Conservation (phyloP, 2,329 filamentous ascomycete species). For the Huntiella omanensis region DNA sequence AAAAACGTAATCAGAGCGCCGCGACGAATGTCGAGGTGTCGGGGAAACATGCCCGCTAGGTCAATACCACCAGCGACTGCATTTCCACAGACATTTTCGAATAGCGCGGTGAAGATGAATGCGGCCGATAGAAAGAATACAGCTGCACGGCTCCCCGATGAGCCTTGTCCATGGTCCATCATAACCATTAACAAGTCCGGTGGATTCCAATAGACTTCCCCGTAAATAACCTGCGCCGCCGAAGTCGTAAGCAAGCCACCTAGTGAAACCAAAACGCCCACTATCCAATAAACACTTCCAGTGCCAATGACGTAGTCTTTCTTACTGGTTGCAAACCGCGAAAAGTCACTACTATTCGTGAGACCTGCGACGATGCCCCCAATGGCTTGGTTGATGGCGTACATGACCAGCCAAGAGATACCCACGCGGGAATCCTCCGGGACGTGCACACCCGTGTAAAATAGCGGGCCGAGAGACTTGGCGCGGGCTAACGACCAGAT, state of each 20-base stretch:
- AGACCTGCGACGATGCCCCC: conserved; percentile 16
- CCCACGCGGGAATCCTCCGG: conserved; percentile 12
- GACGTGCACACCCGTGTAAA: conserved; percentile 16
- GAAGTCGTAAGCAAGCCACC: conserved; percentile 15
- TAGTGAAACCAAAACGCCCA: conserved; percentile 16
- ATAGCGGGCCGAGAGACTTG: conserved; percentile 25
- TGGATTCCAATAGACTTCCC: conserved; percentile 12
- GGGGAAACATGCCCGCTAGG: conserved; percentile 15
- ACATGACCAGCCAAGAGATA: conserved; percentile 17
- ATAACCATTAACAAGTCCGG: conserved; percentile 13
- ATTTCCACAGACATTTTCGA: conserved; percentile 17
- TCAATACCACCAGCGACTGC: conserved; percentile 17
- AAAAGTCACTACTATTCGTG: conserved; percentile 17
- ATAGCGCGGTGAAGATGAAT: conserved; percentile 16
- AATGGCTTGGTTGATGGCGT: conserved; percentile 17
- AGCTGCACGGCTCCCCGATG: conserved; percentile 14
- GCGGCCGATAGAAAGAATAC: conserved; percentile 16
- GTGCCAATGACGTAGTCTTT: conserved; percentile 15
- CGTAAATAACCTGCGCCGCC: conserved; percentile 15
- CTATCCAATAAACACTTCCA: conserved; percentile 15
- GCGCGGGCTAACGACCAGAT: conserved; percentile 27
- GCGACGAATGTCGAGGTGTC: conserved; percentile 16
- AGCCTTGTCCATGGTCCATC: conserved; percentile 15
- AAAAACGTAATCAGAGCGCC: conserved; percentile 15
- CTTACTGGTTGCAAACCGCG: conserved; percentile 15